Percentiles rank a stretch among this genome's conserved stretches.
phyloP scores from a whole-genome alignment of 192 early-diverging fungal genomes.

The Podila verticillata region DNA sequence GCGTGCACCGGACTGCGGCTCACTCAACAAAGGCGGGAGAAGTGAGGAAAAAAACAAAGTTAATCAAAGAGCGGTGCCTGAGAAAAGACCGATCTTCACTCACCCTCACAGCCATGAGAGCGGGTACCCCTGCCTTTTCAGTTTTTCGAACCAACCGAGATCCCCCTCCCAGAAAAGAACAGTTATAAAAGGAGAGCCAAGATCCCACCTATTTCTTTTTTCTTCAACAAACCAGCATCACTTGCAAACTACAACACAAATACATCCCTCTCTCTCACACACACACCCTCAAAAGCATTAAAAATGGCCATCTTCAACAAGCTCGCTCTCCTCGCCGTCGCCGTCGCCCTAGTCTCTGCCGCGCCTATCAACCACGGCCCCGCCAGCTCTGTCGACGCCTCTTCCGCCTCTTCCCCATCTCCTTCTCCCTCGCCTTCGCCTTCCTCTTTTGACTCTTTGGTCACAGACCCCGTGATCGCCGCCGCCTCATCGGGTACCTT shows the following conservation, averaged over 20 bases:
- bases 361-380: slow-evolving; percentile 17
- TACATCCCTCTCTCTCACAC: not conserved
- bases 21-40: too few relatives aligned
- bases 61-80: too few relatives aligned
- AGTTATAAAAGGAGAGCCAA: too few relatives aligned
- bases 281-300: not conserved
- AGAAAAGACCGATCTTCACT: too few relatives aligned
- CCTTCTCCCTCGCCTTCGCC: not conserved
- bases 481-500: slow-evolving; percentile 7
- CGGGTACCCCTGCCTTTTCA: too few relatives aligned
- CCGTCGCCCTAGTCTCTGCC: slow-evolving; percentile 22
- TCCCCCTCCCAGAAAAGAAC: too few relatives aligned
- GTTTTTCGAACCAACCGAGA: too few relatives aligned
- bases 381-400: not conserved
- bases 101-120: too few relatives aligned
- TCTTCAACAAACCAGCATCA: not conserved
- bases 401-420: not conserved
- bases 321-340: slow-evolving; percentile 30
- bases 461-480: not conserved
- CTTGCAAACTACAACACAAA: not conserved
- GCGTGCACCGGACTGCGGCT: too few relatives aligned
- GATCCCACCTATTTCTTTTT: too few relatives aligned
- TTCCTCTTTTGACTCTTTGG: too few relatives aligned
- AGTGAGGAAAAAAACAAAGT: too few relatives aligned
- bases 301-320: slow-evolving; percentile 41